Conservation (phyloP, 108 stramenopile genomes). For the Cylindrotheca fusiformis region DNA sequence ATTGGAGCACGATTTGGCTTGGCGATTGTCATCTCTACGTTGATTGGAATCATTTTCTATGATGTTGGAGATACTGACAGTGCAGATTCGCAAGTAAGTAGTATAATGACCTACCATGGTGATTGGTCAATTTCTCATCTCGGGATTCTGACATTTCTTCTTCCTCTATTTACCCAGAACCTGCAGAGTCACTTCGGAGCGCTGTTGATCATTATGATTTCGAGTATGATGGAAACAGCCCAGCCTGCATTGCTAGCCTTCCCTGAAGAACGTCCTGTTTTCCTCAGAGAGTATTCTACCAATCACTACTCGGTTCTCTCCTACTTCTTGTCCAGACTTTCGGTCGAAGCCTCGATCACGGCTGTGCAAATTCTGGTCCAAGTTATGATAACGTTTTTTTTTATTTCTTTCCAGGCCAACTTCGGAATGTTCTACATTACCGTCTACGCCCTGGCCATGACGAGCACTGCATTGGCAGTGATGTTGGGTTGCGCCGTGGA, state of each 20-base stretch:
- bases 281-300: constrained; percentile 84
- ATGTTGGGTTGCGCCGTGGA: constrained; percentile 65
- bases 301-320: constrained; percentile 71
- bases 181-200: constrained; percentile 69
- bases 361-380: constrained; percentile 35
- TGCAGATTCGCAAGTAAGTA: constrained; percentile 8
- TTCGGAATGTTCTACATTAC: constrained; percentile 48
- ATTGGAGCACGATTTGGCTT: constrained; percentile 58
- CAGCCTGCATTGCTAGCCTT: constrained; percentile 72
- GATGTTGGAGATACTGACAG: constrained; percentile 41
- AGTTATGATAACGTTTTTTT: constrained; percentile 50
- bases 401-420: constrained; percentile 54
- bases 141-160: not conserved
- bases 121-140: not conserved
- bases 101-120: not conserved
- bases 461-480: constrained; percentile 63
- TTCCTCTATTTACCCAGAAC: no score
- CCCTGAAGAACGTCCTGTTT: constrained; percentile 86
- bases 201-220: constrained; percentile 45
- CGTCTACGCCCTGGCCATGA: constrained; percentile 57
- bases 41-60: constrained; percentile 70
- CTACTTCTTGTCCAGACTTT: constrained; percentile 59
- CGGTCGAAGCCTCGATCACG: constrained; percentile 46
- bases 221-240: constrained; percentile 59
- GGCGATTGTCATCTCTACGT: constrained; percentile 47